phyloP scores from a whole-genome alignment of 2,329 filamentous ascomycete species.

The Arthrocladium fulminans region DNA sequence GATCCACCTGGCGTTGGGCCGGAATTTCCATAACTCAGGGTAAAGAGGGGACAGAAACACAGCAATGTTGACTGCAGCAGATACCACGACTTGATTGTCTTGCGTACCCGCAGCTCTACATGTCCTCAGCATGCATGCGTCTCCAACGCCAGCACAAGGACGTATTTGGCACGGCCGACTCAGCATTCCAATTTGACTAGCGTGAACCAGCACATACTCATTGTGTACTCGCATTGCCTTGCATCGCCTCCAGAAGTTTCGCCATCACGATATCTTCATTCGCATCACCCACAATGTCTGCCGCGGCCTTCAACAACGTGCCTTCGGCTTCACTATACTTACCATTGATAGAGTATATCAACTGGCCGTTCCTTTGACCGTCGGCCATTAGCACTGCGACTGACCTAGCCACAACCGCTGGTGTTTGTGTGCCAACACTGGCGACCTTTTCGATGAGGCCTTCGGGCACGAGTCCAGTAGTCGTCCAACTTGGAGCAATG shows the following conservation, averaged over 20 bases:
- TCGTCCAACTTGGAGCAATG: constrained; percentile 49
- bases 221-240: neutral
- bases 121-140: too few species aligned
- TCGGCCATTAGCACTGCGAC: constrained; percentile 46
- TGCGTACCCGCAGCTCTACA: neutral
- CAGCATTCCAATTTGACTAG: neutral
- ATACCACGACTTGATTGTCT: neutral
- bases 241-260: neutral
- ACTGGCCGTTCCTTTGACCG: constrained; percentile 39
- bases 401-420: constrained; percentile 41
- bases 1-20: too few species aligned
- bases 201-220: neutral
- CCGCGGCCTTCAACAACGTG: neutral
- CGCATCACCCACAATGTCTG: constrained; percentile 7
- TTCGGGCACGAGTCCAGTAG: constrained; percentile 37
- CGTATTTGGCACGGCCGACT: neutral
- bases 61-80: neutral
- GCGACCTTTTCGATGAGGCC: constrained; percentile 30
- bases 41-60: neutral
- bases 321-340: constrained; percentile 47
- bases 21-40: neutral
- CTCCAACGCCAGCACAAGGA: too few species aligned
- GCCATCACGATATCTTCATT: constrained; percentile 7
- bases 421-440: constrained; percentile 37
- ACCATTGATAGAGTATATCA: constrained; percentile 44